A percentile compares a stretch with the other conserved stretches of the same genome.
phyloP scores from a whole-genome alignment of 768 basidiomycete genomes.

The Lyophyllum atratum region DNA sequence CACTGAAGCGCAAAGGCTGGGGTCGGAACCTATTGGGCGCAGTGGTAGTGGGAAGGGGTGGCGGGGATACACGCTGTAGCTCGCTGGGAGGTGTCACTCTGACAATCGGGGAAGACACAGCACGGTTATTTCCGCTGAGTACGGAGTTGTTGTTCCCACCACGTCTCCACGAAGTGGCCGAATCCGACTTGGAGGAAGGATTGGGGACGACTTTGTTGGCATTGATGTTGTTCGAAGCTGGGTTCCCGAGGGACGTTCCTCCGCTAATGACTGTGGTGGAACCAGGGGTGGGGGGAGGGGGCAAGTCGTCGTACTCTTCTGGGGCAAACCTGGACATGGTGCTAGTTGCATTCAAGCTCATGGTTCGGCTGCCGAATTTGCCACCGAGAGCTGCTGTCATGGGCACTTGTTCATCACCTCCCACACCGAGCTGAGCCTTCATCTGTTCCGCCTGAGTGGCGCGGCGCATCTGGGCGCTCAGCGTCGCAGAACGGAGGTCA shows the following conservation, averaged over 20 bases:
- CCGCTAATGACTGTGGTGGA: conserved; percentile 72
- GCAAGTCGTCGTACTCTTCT: conserved; percentile 46
- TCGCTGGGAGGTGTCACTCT: conserved; percentile 74
- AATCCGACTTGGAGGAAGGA: conserved; percentile 78
- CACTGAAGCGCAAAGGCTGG: conserved; percentile 45
- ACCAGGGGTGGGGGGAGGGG: conserved; percentile 56
- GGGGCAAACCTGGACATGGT: conserved; percentile 31
- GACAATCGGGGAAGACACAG: conserved; percentile 64
- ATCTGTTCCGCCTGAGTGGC: conserved; percentile 69
- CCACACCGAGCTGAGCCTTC: conserved; percentile 57
- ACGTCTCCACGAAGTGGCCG: conserved; percentile 80
- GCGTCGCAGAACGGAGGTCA: conserved; percentile 58
- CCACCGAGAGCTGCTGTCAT: conserved; percentile 83
- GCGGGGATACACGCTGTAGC: conserved; percentile 49
- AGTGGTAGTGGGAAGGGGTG: conserved; percentile 48
- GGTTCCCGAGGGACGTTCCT: conserved; percentile 66
- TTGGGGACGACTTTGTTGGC: conserved; percentile 21
- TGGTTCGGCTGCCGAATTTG: conserved; percentile 69
- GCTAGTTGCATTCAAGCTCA: conserved; percentile 41
- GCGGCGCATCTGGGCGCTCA: conserved; percentile 64
- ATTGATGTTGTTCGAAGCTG: conserved; percentile 40
- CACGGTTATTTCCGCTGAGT: conserved; percentile 60
- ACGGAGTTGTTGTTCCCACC: conserved; percentile 72
- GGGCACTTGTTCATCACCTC: conserved; percentile 61
- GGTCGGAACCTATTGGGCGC: conserved; percentile 15